Conservation (phyloP, 805 yeast species). For the Barnettozyma vustinii region DNA sequence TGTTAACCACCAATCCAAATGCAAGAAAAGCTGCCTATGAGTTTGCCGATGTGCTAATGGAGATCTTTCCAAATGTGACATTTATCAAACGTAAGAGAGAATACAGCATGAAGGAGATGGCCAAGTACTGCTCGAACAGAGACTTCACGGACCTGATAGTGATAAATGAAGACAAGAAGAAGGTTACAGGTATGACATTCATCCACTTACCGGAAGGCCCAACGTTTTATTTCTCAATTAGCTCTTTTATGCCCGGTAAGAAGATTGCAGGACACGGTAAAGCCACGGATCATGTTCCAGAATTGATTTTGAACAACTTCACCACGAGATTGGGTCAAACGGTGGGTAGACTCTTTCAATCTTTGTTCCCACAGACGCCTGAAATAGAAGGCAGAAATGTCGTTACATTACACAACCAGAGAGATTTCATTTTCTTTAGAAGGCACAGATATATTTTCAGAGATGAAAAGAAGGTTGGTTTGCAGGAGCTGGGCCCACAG, state of each 20-base stretch:
- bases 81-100: slow-evolving; percentile 86
- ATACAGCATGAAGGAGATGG: slow-evolving; percentile 81
- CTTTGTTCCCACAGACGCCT: slow-evolving; percentile 88
- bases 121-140: slow-evolving; percentile 72
- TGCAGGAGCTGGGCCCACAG: slow-evolving; percentile 96
- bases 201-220: slow-evolving; percentile 96
- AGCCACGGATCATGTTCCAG: slow-evolving; percentile 89
- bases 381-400: slow-evolving; percentile 95
- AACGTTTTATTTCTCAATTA: slow-evolving; percentile 81
- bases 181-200: slow-evolving; percentile 86
- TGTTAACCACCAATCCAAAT: slow-evolving; percentile 81
- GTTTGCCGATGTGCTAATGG: slow-evolving; percentile 81
- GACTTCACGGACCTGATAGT: slow-evolving; percentile 85
- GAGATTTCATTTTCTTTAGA: slow-evolving; percentile 93
- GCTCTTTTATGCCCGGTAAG: slow-evolving; percentile 71
- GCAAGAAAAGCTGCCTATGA: slow-evolving; percentile 86
- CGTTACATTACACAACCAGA: slow-evolving; percentile 89
- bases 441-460: slow-evolving; percentile 88
- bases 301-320: slow-evolving; percentile 86
- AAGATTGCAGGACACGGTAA: slow-evolving; percentile 83
- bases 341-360: slow-evolving; percentile 86
- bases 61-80: slow-evolving; percentile 77
- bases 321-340: slow-evolving; percentile 90
- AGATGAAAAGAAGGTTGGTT: slow-evolving; percentile 87
- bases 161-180: slow-evolving; percentile 90